Evolutionary conservation across 108 stramenopile species (phyloP), one percentile per base, ranked within the genome.

Genomic region (Pseudonitzschia pungens): DNA sequence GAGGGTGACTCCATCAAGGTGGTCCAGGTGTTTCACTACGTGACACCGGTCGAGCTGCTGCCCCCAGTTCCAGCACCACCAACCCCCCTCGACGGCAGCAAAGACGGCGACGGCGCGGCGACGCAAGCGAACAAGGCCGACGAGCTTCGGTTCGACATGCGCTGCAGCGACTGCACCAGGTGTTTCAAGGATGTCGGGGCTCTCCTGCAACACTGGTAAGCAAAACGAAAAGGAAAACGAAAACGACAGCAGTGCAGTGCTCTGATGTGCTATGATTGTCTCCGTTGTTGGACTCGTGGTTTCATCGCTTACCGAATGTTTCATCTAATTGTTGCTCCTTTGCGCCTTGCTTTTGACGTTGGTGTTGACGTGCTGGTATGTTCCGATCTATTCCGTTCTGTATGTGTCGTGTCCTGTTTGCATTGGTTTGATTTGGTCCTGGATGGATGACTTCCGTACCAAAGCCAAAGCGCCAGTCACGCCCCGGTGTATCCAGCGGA

Each of bases 1-100:
- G 80, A 82, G 15, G 88, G 88, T 4, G 88, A 89, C 69, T 48
- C 55, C 20, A 74, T 87, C 24, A 64, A 42, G 36, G 57, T 84
- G 16, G 44, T 72, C 7, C 70, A 83, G 45, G 48, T 77, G 3
- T 36, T 59, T 31, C 71, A 75, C 26, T 84, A 80, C 59, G 24
- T 56, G 12, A 58, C 72, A 16, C 86, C 86, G 15, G 62, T 45
- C 29, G 75, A 60, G 42, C 66, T 74, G 32, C 45, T 48, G 9
- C 45, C 14, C 1, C 45, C 45, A 2, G 53, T 58, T 22, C 48
- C 33, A 9, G 21, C 16, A 51, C 5, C 43, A 42, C 4, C 21
- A 48, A 4, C 66, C 2, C 21, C 64, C 21, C 16, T 20, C 7
- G 26, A 32, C 1, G 3, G 26, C 16, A 10, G 9, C 20, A 36